phyloP scores from a whole-genome alignment of 331 rosid species.

The Rhamnella rubrinervis region DNA sequence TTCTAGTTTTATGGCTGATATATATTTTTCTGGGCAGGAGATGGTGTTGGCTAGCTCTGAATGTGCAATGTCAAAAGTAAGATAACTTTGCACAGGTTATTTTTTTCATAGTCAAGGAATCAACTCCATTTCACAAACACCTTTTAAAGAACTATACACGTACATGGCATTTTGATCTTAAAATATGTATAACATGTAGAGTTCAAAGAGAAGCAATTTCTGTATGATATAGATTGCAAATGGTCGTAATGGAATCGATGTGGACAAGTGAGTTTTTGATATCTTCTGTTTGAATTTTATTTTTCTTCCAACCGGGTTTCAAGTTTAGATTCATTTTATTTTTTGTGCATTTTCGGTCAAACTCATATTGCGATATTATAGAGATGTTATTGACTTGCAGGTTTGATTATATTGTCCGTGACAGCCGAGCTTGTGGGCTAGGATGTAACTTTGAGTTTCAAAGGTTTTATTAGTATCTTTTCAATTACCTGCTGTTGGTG shows the following conservation, averaged over 20 bases:
- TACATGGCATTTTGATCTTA: not conserved
- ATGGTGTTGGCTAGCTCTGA: constrained; percentile 91
- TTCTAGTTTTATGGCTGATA: constrained; percentile 21
- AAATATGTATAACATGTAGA: constrained; percentile 39
- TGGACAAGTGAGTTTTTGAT: constrained; percentile 70
- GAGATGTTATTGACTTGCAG: constrained; percentile 44
- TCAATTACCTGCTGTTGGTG: constrained; percentile 5
- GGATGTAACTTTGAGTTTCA: constrained; percentile 85
- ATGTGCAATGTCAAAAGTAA: constrained; percentile 55
- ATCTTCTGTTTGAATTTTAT: constrained; percentile 14
- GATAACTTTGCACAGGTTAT: not conserved
- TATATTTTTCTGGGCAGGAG: constrained; percentile 54
- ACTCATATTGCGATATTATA: constrained; percentile 22
- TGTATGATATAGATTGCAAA: constrained; percentile 97
- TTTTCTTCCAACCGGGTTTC: not conserved
- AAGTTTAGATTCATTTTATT: constrained; percentile 18
- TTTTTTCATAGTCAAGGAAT: not conserved
- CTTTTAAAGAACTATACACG: too few relatives aligned
- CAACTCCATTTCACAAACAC: not conserved
- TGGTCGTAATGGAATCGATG: constrained; percentile 98
- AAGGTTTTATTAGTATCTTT: constrained; percentile 51
- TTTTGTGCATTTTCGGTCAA: constrained; percentile 10
- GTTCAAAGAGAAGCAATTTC: constrained; percentile 72
- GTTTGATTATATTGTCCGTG: constrained; percentile 92
- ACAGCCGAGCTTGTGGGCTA: constrained; percentile 87